Conservation (phyloP, 2,329 filamentous ascomycete species). For the Aspergillus sojae region DNA sequence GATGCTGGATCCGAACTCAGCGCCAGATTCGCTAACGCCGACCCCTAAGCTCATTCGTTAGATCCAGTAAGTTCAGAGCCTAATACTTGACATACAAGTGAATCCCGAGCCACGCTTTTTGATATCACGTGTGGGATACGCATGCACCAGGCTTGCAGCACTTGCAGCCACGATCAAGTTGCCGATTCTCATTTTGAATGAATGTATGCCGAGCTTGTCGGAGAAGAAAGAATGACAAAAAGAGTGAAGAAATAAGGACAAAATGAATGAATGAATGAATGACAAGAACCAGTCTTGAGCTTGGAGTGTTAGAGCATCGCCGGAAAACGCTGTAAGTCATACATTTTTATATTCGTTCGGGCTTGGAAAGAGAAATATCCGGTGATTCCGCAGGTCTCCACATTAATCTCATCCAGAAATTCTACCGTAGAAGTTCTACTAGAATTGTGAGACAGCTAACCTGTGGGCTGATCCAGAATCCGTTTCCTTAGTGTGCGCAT, state of each 20-base stretch:
- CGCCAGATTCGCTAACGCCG: slow-evolving; percentile 61
- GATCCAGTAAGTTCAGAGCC: background rate
- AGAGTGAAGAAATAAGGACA: slow-evolving; percentile 16
- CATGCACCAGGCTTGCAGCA: slow-evolving; percentile 30
- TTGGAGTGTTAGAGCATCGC: background rate
- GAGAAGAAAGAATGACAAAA: slow-evolving; percentile 17
- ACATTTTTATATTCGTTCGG: background rate
- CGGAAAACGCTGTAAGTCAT: background rate
- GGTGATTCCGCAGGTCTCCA: background rate
- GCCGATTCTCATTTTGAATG: slow-evolving; percentile 34
- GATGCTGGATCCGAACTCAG: slow-evolving; percentile 65
- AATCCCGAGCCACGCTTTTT: slow-evolving; percentile 32
- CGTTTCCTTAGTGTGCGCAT: background rate
- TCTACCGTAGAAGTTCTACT: background rate
- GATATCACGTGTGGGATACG: slow-evolving; percentile 26
- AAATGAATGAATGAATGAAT: slow-evolving; percentile 11
- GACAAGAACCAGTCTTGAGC: slow-evolving; percentile 19
- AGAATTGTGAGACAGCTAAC: background rate
- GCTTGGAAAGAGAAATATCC: background rate
- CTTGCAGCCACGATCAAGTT: slow-evolving; percentile 33
- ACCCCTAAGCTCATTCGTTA: slow-evolving; percentile 33
- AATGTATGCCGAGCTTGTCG: slow-evolving; percentile 29
- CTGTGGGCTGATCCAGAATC: slow-evolving; percentile 1
- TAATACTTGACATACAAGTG: slow-evolving; percentile 20
- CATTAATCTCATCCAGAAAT: background rate